Conservation (phyloP, 225 moss, liverwort and hornwort genomes). For the Thuidium tamariscinum region DNA sequence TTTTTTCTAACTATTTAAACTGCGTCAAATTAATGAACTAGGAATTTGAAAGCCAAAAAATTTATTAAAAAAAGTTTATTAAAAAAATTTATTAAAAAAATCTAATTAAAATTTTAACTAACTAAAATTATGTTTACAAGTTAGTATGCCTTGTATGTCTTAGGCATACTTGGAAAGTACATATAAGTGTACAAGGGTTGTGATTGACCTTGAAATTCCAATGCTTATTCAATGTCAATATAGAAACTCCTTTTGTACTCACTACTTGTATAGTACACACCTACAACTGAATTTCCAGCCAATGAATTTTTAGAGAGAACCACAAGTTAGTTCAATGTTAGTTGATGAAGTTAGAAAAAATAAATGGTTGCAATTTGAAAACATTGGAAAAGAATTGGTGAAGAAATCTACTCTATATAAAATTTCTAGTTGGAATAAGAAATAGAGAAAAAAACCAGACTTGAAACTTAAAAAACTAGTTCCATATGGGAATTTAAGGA, state of each 20-base stretch:
- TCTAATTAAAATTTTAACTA: background rate
- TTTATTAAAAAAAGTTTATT: background rate
- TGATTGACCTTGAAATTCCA: background rate
- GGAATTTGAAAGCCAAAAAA: background rate
- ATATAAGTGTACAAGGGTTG: background rate
- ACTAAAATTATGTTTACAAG: background rate
- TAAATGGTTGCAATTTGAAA: background rate
- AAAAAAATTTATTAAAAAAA: background rate
- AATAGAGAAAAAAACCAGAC: no score
- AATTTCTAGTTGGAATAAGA: no score
- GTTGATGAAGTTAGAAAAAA: background rate
- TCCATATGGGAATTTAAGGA: no score
- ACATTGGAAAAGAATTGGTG: background rate
- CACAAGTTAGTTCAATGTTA: no score
- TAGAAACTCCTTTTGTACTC: background rate
- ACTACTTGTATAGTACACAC: fast-evolving
- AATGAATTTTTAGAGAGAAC: background rate
- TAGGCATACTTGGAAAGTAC: background rate
- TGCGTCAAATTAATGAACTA: background rate
- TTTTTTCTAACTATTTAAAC: background rate
- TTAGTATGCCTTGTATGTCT: fast-evolving
- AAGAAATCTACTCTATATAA: no score
- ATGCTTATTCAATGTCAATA: background rate
- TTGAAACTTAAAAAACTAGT: no score
- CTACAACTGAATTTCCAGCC: fast-evolving